These are phyloP conservation scores for Metarhizium rileyi DNA, from an alignment of 2,329 filamentous ascomycete species.

Conservation along the genomic window DNA sequence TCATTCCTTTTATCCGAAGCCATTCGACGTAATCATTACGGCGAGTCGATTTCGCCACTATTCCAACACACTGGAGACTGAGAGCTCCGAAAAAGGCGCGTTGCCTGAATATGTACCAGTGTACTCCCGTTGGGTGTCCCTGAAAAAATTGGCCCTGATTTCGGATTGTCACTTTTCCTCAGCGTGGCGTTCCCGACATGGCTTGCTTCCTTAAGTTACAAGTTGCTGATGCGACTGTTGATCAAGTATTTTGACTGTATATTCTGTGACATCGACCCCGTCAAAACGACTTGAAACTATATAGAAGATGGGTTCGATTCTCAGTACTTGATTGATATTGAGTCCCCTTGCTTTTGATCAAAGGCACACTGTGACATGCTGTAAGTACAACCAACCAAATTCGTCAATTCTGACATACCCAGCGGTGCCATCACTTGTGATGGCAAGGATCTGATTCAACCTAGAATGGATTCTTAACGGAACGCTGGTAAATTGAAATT, in stretches of 20 bases:
- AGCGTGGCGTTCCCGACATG: conserved; percentile 27
- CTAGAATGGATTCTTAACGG: conserved; percentile 69
- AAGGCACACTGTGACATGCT: background rate
- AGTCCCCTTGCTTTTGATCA: no score
- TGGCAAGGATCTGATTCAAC: conserved; percentile 61
- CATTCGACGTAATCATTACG: conserved; percentile 92
- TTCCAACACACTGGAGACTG: conserved; percentile 59
- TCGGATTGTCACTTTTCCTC: conserved; percentile 12
- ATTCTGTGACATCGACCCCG: background rate
- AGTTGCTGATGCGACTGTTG: background rate
- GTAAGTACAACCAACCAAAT: background rate
- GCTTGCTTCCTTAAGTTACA: background rate
- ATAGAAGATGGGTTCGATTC: background rate
- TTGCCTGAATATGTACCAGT: conserved; percentile 3
- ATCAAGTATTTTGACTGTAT: background rate
- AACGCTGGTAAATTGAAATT: conserved; percentile 60
- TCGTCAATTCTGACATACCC: conserved; percentile 26
- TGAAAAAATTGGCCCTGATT: background rate
- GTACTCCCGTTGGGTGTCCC: conserved; percentile 4
- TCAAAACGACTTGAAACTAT: background rate
- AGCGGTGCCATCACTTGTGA: conserved; percentile 66
- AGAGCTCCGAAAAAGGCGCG: conserved; percentile 7
- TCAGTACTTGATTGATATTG: background rate
- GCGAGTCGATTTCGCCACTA: conserved; percentile 65
- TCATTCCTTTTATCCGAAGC: conserved; percentile 83